Evolutionary conservation across 768 basidiomycete species (phyloP), one percentile per base, ranked within the genome.

Genomic region (Suillus ampliporus): DNA sequence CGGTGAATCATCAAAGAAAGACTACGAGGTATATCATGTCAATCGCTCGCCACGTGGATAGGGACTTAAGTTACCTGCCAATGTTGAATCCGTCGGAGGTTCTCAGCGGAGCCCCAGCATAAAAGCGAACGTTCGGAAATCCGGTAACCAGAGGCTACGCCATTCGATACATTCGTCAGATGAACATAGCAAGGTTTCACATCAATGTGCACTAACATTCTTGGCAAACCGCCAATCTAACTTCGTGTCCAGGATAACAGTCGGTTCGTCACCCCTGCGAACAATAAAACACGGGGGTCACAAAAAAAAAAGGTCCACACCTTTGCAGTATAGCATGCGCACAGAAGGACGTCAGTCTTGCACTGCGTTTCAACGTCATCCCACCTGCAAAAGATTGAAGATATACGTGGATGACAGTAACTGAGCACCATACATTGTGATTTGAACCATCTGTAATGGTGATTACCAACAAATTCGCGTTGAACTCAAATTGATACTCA

Each of bases 41-140:
- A 35, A 37, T 53, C 13, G 38, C 7, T n/a, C 54, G 17, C 4
- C 58, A 56, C 56, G 44, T 19, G 37, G 41, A 44, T 26, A 56
- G 37, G 28, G n/a, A 41, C 28, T 56, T 46, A 26, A 78, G 84
- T 76, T 73, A 89, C 86, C 87, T 89, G 75, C 93, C 95, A 61
- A 97, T 88, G 69, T 97, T 97, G 75, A 82, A 91, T 5, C 95
- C 95, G 61, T 97, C 95, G 58, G 89, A 84, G 2, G 96, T 97
- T 51, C 94, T 84, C 48, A 98, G 71, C 5, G 95, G 95, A 31
- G 94, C 94, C 17, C 94, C 95, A 4, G 95, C 96, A 72, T 95
- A 97, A 74, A 98, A 98, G 21, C 94, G 84, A 35, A 94, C 82
- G 62, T 86, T 73, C 6, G 93, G 91, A 34, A 79, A 68, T 5